Conservation (phyloP, 768 basidiomycete genomes). For the Tulasnella sp. region DNA sequence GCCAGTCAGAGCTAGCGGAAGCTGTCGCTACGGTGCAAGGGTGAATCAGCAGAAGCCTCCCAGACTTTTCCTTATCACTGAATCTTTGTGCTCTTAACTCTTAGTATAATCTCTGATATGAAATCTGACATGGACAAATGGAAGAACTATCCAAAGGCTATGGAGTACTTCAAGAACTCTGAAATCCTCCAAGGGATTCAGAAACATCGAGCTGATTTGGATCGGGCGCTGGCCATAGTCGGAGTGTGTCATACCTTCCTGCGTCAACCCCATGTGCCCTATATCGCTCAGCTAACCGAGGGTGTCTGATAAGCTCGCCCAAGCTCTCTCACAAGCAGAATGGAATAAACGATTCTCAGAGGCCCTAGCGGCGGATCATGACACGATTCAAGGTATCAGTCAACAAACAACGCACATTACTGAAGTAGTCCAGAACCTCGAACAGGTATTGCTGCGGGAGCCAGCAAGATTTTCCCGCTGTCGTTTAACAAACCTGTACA, state of each 20-base stretch:
- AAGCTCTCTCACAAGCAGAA: too few species aligned
- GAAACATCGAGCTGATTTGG: neutral
- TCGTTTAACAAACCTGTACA: too few species aligned
- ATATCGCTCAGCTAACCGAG: neutral
- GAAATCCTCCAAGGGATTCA: slow-evolving; percentile 3
- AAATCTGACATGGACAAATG: neutral
- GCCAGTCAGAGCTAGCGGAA: neutral
- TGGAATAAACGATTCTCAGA: too few species aligned
- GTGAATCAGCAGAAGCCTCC: neutral
- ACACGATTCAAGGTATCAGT: too few species aligned
- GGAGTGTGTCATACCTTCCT: neutral
- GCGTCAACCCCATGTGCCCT: neutral
- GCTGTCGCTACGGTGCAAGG: neutral
- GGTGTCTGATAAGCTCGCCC: too few species aligned
- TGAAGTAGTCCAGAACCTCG: too few species aligned
- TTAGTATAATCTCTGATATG: neutral
- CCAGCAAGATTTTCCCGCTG: too few species aligned
- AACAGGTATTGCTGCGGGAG: too few species aligned
- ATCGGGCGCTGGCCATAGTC: neutral
- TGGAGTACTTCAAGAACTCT: slow-evolving; percentile 1
- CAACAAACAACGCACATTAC: too few species aligned
- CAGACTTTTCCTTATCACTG: too few species aligned
- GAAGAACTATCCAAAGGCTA: neutral
- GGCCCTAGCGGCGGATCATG: too few species aligned
- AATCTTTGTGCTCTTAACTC: neutral